phyloP scores from a whole-genome alignment of 2,329 filamentous ascomycete genomes.

The Blastomyces gilchristii region DNA sequence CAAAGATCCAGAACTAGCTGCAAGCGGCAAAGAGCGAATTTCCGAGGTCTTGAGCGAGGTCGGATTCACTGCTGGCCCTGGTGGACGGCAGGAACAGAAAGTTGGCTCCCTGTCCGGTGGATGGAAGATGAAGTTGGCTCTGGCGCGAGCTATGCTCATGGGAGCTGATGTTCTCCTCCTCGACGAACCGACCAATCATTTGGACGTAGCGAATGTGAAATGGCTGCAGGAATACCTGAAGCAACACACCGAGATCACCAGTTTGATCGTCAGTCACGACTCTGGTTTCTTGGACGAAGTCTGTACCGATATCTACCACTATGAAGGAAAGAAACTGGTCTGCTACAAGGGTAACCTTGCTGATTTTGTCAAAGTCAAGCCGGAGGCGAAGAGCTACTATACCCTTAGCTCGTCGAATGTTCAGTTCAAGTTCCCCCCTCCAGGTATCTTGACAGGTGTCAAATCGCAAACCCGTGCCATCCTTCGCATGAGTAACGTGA shows the following conservation, averaged over 20 bases:
- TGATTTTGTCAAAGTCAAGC: conserved; percentile 73
- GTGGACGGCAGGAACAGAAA: conserved; percentile 76
- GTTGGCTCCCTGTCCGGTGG: conserved; percentile 93
- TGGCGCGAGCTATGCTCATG: conserved; percentile 93
- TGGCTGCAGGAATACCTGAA: conserved; percentile 96
- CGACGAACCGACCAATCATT: conserved; percentile 97
- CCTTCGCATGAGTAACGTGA: conserved; percentile 84
- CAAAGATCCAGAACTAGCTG: conserved; percentile 77
- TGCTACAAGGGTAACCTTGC: conserved; percentile 43
- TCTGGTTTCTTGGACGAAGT: conserved; percentile 94
- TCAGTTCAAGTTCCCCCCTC: conserved; percentile 96
- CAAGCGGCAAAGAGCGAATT: conserved; percentile 70
- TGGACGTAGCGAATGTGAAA: conserved; percentile 90
- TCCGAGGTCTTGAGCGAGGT: conserved; percentile 77
- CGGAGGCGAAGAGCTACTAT: conserved; percentile 97
- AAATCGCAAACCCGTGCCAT: conserved; percentile 92
- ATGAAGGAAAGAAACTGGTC: conserved; percentile 89
- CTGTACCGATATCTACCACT: conserved; percentile 98
- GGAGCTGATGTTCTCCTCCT: conserved; percentile 91
- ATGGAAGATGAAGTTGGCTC: conserved; percentile 99
- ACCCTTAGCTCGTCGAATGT: conserved; percentile 79
- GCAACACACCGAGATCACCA: conserved; percentile 91
- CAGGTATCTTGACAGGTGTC: conserved; percentile 86
- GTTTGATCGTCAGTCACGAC: conserved; percentile 96
- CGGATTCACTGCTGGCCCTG: conserved; percentile 82